A percentile compares a stretch with the other conserved stretches of the same genome.
These are phyloP conservation scores for Serendipita vermifera DNA, from an alignment of 768 basidiomycete species.

Conservation along the genomic window DNA sequence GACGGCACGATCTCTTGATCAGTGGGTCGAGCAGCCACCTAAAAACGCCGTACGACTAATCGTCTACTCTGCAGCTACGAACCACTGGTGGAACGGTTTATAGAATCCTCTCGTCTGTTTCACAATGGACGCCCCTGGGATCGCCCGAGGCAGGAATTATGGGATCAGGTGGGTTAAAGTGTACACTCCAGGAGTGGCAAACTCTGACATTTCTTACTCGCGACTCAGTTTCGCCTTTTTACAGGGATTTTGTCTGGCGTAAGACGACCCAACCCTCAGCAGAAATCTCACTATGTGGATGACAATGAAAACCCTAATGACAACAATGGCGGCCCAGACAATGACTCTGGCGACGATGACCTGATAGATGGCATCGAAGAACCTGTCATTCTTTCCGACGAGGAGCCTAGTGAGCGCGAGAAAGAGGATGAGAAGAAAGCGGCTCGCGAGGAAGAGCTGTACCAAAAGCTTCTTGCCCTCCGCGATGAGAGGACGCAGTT, in stretches of 20 bases:
- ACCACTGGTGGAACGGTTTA: conserved; percentile 41
- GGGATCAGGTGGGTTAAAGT: conserved; percentile 49
- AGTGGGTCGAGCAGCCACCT: conserved; percentile 28
- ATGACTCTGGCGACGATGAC: neutral
- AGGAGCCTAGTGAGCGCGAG: too few relatives aligned
- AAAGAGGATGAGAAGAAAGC: neutral
- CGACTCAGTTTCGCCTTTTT: neutral
- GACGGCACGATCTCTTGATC: conserved; percentile 27
- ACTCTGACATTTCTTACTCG: neutral
- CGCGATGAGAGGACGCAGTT: conserved; percentile 24
- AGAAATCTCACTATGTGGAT: conserved; percentile 18
- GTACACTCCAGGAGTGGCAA: too few relatives aligned
- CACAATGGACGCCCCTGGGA: conserved; percentile 11
- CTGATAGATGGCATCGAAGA: neutral
- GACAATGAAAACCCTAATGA: conserved; percentile 26
- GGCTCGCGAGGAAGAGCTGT: neutral
- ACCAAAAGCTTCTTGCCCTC: conserved; percentile 15
- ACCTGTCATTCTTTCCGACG: too few relatives aligned
- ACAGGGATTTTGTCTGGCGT: conserved; percentile 2
- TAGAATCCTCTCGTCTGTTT: conserved; percentile 49
- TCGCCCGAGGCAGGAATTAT: conserved; percentile 25
- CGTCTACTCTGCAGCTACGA: conserved; percentile 28
- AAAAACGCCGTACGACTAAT: conserved; percentile 9
- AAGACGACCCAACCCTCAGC: conserved; percentile 4
- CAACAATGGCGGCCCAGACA: neutral